These are phyloP conservation scores for Myriosclerotinia duriaeana DNA, from an alignment of 2,329 filamentous ascomycete species.

Conservation along the genomic window DNA sequence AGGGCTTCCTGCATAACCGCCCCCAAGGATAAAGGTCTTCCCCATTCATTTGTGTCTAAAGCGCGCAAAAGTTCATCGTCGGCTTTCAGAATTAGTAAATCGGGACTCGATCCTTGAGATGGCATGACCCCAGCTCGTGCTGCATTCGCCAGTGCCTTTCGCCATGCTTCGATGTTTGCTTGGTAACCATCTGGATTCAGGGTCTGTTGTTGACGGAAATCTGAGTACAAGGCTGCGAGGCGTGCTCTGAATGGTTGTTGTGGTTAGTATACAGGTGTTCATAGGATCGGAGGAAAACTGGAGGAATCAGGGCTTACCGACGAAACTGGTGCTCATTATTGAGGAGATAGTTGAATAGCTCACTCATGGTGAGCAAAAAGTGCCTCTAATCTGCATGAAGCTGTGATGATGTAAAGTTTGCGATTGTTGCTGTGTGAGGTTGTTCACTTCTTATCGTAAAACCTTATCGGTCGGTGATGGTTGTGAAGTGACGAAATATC, in stretches of 20 bases:
- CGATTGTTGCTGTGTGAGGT: conserved; percentile 14
- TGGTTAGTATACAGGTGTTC: conserved; percentile 13
- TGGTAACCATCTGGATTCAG: conserved; percentile 83
- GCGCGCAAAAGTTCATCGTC: conserved; percentile 66
- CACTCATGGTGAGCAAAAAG: conserved; percentile 52
- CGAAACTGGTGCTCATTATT: conserved; percentile 61
- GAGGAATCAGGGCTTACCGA: conserved; percentile 45
- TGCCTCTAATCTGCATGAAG: conserved; percentile 19
- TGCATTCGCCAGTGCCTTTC: conserved; percentile 68
- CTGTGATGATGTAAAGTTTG: conserved; percentile 1
- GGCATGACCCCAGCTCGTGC: conserved; percentile 57
- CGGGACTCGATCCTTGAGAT: conserved; percentile 47
- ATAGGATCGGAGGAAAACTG: not conserved
- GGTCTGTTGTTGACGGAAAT: conserved; percentile 71
- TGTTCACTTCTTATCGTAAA: conserved; percentile 26
- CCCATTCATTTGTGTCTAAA: conserved; percentile 75
- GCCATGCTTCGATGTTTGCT: conserved; percentile 80
- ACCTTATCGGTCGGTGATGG: conserved; percentile 27
- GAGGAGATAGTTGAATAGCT: conserved; percentile 66
- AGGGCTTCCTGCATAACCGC: conserved; percentile 76
- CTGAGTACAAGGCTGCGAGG: conserved; percentile 82
- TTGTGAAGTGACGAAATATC: conserved; percentile 21
- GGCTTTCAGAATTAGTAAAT: conserved; percentile 53
- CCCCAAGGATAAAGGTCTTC: conserved; percentile 76
- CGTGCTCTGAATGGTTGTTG: conserved; percentile 56